Base-by-base conservation (phyloP, 257 asterid genomes). In the Eucommia ulmoides region DNA sequence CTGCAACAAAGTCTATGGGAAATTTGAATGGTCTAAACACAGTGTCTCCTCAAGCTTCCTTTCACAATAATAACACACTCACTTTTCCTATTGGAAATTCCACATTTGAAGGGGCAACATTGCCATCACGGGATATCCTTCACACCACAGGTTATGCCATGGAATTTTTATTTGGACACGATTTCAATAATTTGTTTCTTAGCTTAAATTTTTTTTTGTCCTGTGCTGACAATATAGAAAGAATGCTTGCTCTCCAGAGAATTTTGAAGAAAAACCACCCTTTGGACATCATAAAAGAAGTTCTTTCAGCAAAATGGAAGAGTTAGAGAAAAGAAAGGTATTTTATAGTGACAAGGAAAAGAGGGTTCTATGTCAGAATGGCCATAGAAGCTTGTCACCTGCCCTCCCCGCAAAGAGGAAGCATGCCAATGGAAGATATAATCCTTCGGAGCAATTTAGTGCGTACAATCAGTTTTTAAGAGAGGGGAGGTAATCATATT, bases 381-480 rank as follows among this genome's bases (percentile, higher is more conserved):
- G 62, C 55, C 20, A 70, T 35, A 58, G 55, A 19, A 55, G 56
- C 35, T 49, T 51, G 19, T 61, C 61, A 42, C 72, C 69, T 20
- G 66, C 82, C 54, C 64, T 60, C 53, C 53, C 68, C 69, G 67
- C 74, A 56, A 72, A 72, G 67, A 75, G 65, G 56, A 75, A 74
- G 65, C 68, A 63, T 60, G 56, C 52, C 23, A 29, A 67, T 50
- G 51, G 60, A 58, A 66, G 61, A 57, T 72, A 59, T 50, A 63
- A 67, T 66, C 70, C 78, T 65, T 57, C 76, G 16, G 75, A 79
- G 72, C 75, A 75, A 41, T 73, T 82, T 57, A 81, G 82, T 55
- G 86, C 72, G 60, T 89, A 82, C 70, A 68, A 79, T 67, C 79
- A 69, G 64, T 83, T 80, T 54, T 59, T 89, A 67, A 71, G 88